A percentile compares a stretch with the other conserved stretches of the same genome.
Evolutionary conservation across 257 asterid genomes (phyloP).

Genomic region (Gentiana macrophylla): DNA sequence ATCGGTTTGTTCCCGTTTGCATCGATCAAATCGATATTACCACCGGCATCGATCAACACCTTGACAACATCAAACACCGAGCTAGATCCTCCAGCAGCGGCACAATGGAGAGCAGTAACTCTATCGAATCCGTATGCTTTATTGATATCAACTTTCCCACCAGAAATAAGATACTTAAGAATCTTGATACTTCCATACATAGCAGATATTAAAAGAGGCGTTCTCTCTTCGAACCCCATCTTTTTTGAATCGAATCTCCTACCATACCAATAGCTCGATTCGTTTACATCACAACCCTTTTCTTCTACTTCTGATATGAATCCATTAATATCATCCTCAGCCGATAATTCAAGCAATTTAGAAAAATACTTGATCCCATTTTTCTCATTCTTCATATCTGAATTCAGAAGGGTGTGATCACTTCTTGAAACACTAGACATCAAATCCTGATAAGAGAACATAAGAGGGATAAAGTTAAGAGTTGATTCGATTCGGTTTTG

Average conservation of each 20-base stretch:
- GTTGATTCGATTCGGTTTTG: background rate
- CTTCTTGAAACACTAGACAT: slow-evolving; percentile 39
- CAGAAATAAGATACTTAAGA: slow-evolving; percentile 39
- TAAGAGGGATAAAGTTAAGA: slow-evolving; percentile 12
- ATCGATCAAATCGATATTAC: slow-evolving; percentile 39
- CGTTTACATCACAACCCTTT: slow-evolving; percentile 45
- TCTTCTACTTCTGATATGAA: slow-evolving; percentile 48
- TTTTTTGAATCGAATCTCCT: slow-evolving; percentile 47
- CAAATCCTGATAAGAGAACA: slow-evolving; percentile 22
- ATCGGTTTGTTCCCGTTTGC: slow-evolving; percentile 51
- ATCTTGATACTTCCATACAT: slow-evolving; percentile 61
- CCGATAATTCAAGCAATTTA: slow-evolving; percentile 69
- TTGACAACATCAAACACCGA: slow-evolving; percentile 36
- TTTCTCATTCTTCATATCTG: slow-evolving; percentile 39
- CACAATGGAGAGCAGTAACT: slow-evolving; percentile 83
- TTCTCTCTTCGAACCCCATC: slow-evolving; percentile 75
- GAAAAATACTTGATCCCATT: slow-evolving; percentile 30
- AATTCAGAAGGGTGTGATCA: slow-evolving; percentile 19
- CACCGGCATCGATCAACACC: slow-evolving; percentile 44
- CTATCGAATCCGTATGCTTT: slow-evolving; percentile 65
- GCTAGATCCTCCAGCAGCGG: slow-evolving; percentile 61
- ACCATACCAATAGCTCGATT: slow-evolving; percentile 66
- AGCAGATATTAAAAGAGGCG: slow-evolving; percentile 67
- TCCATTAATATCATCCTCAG: slow-evolving; percentile 51
- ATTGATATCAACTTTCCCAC: slow-evolving; percentile 53